Evolutionary conservation across 768 basidiomycete genomes (phyloP), one percentile per base, ranked within the genome.

Genomic region (Kwoniella sp.): DNA sequence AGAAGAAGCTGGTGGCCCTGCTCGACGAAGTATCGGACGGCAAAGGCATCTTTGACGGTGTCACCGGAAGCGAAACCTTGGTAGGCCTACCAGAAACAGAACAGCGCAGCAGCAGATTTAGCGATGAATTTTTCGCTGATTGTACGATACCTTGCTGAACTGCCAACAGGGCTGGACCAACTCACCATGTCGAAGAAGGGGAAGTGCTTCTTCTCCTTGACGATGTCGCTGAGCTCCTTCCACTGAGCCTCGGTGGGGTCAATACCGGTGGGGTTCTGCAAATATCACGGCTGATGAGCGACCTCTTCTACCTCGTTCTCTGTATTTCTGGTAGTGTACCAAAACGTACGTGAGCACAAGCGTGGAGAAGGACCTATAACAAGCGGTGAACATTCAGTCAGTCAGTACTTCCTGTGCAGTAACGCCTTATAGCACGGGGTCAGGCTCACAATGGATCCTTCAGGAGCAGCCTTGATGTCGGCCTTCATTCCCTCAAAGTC

Each of bases 31-130:
- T 95, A 87, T 70, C 95, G 90, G 64, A 97, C 87, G 31, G 95
- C 93, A 81, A 92, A 94, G 12, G 95, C 96, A 77, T 99, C 96
- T 61, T 87, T 88, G 70, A 88, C 81, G 70, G 92, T 93, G 57
- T 88, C 88, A 56, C 96, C 96, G 25, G 94, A 96, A 37, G 96
- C 95, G 81, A 99, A 99, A 57, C 96, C 96, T 82, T 96, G 93
- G 84, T 99, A 99, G 17, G 96, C 95, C 78, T 89, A 55, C 2
- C 3, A 26, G n/a, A 57, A 37, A 45, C 31, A 37, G n/a, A 2
- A 37, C 29, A 8, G n/a, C 4, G 25, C 23, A 13, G 8, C 11
- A 58, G 8, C 64, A 70, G 68, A 26, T n/a, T n/a, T n/a, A n/a
- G n/a, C n/a, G n/a, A n/a, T n/a, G n/a, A n/a, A n/a, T 57, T 37